Evolutionary conservation across 148 eudicot genomes (phyloP).

Genomic region (Hydrangea macrophylla): DNA sequence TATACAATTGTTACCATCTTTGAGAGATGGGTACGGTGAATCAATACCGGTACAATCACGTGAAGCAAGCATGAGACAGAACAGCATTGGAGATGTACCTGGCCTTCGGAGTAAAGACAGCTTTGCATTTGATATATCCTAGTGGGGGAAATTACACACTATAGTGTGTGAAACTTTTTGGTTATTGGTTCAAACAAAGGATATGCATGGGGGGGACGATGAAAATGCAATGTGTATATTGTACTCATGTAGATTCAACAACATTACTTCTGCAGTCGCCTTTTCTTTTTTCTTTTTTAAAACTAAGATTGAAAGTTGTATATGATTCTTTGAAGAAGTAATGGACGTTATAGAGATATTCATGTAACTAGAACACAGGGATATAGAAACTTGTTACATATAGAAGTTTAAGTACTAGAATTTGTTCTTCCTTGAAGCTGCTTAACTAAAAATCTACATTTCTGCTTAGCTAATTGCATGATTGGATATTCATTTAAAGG

Average conservation of each 20-base stretch:
- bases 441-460: too few relatives aligned
- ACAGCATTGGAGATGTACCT: constrained; percentile 12
- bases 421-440: not conserved
- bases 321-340: not conserved
- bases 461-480: too few relatives aligned
- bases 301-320: not conserved
- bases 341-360: not conserved
- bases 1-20: constrained; percentile 8
- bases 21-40: constrained; percentile 15
- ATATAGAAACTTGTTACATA: too few relatives aligned
- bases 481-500: too few relatives aligned
- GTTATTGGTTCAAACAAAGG: too few relatives aligned
- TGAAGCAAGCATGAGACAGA: not conserved
- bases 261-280: too few relatives aligned
- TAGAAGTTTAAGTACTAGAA: not conserved
- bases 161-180: too few relatives aligned
- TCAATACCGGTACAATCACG: not conserved
- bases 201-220: too few relatives aligned
- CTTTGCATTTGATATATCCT: constrained; percentile 21
- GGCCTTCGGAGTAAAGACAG: constrained; percentile 14
- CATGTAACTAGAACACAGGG: too few relatives aligned
- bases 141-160: not conserved
- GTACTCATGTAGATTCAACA: not conserved
- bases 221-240: not conserved
- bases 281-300: too few relatives aligned